phyloP scores from a whole-genome alignment of 257 asterid species.

The Echites panduratus region DNA sequence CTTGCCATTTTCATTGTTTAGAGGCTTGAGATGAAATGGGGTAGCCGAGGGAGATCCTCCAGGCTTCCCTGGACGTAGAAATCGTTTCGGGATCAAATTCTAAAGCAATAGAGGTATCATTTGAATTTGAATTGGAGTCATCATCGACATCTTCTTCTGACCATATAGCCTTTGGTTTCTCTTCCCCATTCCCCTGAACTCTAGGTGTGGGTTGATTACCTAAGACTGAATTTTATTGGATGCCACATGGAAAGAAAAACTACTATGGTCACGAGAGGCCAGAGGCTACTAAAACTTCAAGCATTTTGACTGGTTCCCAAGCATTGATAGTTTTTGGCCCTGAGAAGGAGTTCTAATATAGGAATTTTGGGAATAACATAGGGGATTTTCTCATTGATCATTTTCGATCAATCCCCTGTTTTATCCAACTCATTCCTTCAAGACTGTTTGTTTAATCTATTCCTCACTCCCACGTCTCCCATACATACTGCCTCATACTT shows the following conservation, averaged over 20 bases:
- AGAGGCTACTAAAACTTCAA: slow-evolving; percentile 63
- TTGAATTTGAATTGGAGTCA: slow-evolving; percentile 44
- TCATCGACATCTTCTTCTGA: slow-evolving; percentile 35
- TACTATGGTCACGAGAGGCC: slow-evolving; percentile 44
- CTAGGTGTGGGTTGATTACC: slow-evolving; percentile 45
- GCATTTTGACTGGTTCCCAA: slow-evolving; percentile 92
- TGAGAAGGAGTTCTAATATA: slow-evolving; percentile 63
- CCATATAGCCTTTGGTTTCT: slow-evolving; percentile 37
- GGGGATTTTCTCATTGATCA: slow-evolving; percentile 70
- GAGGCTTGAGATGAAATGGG: slow-evolving; percentile 54
- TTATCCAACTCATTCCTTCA: too few relatives aligned
- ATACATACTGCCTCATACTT: too few relatives aligned
- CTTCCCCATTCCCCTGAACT: slow-evolving; percentile 27
- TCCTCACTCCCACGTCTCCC: too few relatives aligned
- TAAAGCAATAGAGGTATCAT: slow-evolving; percentile 42
- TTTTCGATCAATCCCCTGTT: slow-evolving; percentile 71
- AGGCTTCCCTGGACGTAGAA: slow-evolving; percentile 60
- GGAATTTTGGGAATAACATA: slow-evolving; percentile 61
- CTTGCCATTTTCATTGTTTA: slow-evolving; percentile 16
- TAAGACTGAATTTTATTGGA: slow-evolving; percentile 13
- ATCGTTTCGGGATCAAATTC: slow-evolving; percentile 80
- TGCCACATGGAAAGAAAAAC: slow-evolving; percentile 61
- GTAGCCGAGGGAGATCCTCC: slow-evolving; percentile 75
- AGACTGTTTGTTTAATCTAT: too few relatives aligned
- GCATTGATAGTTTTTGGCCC: slow-evolving; percentile 75